Evolutionary conservation across 441 rosid species (phyloP).

Genomic region (Brassica hybrid): DNA sequence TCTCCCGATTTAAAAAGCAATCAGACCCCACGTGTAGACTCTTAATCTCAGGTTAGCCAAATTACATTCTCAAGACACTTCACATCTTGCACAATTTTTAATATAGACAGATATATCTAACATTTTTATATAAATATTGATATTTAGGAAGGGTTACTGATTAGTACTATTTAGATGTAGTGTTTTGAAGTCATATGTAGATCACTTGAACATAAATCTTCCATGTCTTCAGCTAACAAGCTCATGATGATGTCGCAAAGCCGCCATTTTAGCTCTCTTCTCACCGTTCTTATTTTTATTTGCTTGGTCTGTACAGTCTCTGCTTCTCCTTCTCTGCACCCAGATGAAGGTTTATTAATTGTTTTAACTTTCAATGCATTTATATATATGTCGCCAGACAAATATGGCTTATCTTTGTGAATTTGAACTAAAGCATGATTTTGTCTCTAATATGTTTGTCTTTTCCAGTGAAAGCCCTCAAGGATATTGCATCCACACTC

Average conservation of each 20-base stretch:
- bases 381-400: background rate
- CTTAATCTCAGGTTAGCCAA: slow-evolving; percentile 34
- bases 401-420: slow-evolving; percentile 1
- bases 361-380: slow-evolving; percentile 13
- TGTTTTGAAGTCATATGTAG: slow-evolving; percentile 15
- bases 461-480: slow-evolving; percentile 37
- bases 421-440: background rate
- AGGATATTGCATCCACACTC: slow-evolving; percentile 32
- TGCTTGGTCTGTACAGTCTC: slow-evolving; percentile 13
- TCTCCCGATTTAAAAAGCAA: slow-evolving; percentile 27
- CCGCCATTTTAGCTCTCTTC: background rate
- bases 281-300: slow-evolving; percentile 14
- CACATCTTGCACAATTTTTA: slow-evolving; percentile 28
- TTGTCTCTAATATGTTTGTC: slow-evolving; percentile 1
- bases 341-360: slow-evolving; percentile 35
- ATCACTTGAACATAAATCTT: slow-evolving; percentile 21
- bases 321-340: slow-evolving; percentile 43
- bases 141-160: slow-evolving; percentile 4
- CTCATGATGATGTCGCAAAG: slow-evolving; percentile 34
- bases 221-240: slow-evolving; percentile 24
- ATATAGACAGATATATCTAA: slow-evolving; percentile 1
- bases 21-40: slow-evolving; percentile 34
- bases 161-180: slow-evolving; percentile 3
- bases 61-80: slow-evolving; percentile 30
- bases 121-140: background rate